Percentiles rank a stretch among this genome's conserved stretches.
phyloP scores from a whole-genome alignment of 176 grass and related monocot species.

The Rhynchospora tenuis region DNA sequence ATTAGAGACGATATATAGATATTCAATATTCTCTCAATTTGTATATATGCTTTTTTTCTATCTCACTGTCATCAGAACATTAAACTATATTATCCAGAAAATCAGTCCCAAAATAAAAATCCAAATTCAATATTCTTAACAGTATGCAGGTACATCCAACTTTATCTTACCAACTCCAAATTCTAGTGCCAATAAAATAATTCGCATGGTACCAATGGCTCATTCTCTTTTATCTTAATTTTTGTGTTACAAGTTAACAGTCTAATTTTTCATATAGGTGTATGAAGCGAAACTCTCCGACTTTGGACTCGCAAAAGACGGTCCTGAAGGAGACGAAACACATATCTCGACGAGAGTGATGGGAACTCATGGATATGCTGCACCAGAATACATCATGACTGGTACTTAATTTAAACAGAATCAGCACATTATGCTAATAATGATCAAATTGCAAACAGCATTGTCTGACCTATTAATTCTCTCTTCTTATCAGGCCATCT shows the following conservation, averaged over 20 bases:
- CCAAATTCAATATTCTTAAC: no score
- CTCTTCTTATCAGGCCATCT: constrained; percentile 40
- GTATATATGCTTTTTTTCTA: background rate
- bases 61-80: background rate
- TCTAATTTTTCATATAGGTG: constrained; percentile 28
- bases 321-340: constrained; percentile 62
- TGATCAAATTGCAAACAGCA: background rate
- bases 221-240: background rate
- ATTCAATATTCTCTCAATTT: background rate
- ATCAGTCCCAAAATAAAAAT: background rate
- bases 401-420: constrained; percentile 14
- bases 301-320: constrained; percentile 91
- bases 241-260: background rate
- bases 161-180: background rate
- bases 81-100: background rate
- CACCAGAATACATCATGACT: constrained; percentile 97
- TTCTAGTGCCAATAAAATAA: background rate
- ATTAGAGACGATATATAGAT: background rate
- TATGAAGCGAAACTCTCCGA: constrained; percentile 85
- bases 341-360: constrained; percentile 86
- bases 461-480: background rate
- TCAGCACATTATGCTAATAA: background rate
- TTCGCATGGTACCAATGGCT: background rate
- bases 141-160: background rate
- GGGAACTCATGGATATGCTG: constrained; percentile 95